Evolutionary conservation across 768 basidiomycete genomes (phyloP), one percentile per base, ranked within the genome.

Genomic region (Paxillus involutus): DNA sequence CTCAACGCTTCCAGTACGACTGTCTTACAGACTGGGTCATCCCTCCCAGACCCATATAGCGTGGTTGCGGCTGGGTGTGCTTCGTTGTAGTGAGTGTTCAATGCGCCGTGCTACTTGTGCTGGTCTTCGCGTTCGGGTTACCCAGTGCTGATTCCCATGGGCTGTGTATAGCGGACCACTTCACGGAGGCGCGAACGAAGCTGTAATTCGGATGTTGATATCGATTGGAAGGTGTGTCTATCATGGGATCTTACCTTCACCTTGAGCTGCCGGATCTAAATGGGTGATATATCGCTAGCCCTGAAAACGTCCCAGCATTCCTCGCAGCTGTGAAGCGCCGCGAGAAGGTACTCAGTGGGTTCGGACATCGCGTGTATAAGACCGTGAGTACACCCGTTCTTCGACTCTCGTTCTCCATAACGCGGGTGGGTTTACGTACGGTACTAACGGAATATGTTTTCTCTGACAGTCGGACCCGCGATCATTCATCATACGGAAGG

Each of bases 171-270:
- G 57, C 40, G 51, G 53, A 32, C 48, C 65, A 80, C 66, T 69
- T 24, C 68, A 69, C 17, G 90, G 91, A 59, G 92, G 93, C 48
- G 94, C 93, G 3, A 94, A 94, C 61, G 93, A 96, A 69, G 92
- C 94, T 6, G 94, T 96, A 56, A 93, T 96, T 64, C 85, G 94
- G 13, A 96, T 96, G 94, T 76, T 96, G 40, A 80, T 92, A 41
- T 85, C 89, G 1, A 94, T 96, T 57, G 93, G 91, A 62, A 84
- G 83, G 83, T 89, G 62, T 63, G 83, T 68, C 29, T 6, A 14
- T 45, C n/a, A 1, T 13, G 30, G 13, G 17, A 9, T 29, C 39
- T 35, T 2, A 9, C 6, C 14, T 14, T 30, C 40, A 29, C n/a
- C 0, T 30, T 19, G 13, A 37, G 35, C n/a, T 9, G 3, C 35